These are phyloP conservation scores for Dendryphion nanum DNA, from an alignment of 2,329 filamentous ascomycete species.

Conservation along the genomic window DNA sequence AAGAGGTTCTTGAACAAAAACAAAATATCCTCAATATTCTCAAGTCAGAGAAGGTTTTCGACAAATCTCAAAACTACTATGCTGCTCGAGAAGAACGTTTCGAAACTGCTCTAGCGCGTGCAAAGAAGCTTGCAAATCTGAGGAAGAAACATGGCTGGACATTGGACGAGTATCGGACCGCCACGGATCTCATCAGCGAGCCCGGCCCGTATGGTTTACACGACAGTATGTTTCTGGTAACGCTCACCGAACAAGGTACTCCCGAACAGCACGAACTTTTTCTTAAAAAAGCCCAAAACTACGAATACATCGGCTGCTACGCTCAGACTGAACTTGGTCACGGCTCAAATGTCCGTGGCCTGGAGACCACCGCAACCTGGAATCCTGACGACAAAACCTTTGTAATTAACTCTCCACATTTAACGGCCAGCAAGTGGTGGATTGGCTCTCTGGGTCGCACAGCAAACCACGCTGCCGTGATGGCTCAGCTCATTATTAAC, in stretches of 20 bases:
- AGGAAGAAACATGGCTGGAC: constrained; percentile 66
- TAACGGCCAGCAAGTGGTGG: constrained; percentile 83
- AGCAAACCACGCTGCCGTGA: constrained; percentile 75
- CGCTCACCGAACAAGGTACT: constrained; percentile 68
- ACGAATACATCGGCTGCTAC: constrained; percentile 75
- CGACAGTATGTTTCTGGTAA: constrained; percentile 69
- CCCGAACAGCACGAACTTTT: constrained; percentile 73
- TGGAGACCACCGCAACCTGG: constrained; percentile 74
- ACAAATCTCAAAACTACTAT: constrained; percentile 78
- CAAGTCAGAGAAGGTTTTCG: constrained; percentile 66
- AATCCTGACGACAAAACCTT: constrained; percentile 72
- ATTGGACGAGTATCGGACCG: constrained; percentile 61
- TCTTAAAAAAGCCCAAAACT: constrained; percentile 65
- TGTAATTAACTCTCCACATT: constrained; percentile 67
- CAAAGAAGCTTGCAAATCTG: constrained; percentile 68
- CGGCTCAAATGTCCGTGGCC: constrained; percentile 63
- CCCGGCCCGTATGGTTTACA: constrained; percentile 73
- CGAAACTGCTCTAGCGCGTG: constrained; percentile 66
- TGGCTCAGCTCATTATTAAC: constrained; percentile 70
- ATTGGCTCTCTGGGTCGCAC: constrained; percentile 74
- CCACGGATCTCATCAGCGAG: constrained; percentile 70
- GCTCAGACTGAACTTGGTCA: constrained; percentile 80
- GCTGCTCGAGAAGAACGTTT: constrained; percentile 67
- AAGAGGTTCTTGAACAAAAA: constrained; percentile 61
- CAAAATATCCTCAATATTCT: constrained; percentile 63